A percentile compares a stretch with the other conserved stretches of the same genome.
Conservation (phyloP, 495 filamentous ascomycete species). For the Hypoxylon lienhwacheense region DNA sequence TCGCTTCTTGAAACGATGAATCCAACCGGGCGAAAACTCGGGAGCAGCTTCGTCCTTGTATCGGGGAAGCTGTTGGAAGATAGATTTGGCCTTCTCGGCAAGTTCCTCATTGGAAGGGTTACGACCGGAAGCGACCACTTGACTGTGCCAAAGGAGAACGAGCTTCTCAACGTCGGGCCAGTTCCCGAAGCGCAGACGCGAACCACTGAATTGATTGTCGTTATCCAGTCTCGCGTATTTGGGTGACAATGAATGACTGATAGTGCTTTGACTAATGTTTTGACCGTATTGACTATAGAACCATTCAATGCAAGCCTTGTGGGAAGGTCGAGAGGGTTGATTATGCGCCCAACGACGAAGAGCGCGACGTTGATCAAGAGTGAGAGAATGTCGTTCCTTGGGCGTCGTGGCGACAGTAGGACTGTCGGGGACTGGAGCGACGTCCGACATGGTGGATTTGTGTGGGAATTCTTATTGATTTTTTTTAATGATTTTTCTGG, state of each 20-base stretch:
- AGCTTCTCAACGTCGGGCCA: constrained; percentile 60
- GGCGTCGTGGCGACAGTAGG: constrained; percentile 26
- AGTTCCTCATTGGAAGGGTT: constrained; percentile 56
- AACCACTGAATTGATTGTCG: constrained; percentile 54
- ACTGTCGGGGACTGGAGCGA: constrained; percentile 30
- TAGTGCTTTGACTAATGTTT: constrained; percentile 56
- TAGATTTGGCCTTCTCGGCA: constrained; percentile 54
- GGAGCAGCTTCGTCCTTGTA: constrained; percentile 54
- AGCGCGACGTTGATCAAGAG: constrained; percentile 56
- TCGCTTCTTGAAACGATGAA: constrained; percentile 57
- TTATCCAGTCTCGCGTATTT: constrained; percentile 58
- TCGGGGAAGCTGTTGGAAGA: constrained; percentile 51
- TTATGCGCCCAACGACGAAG: constrained; percentile 55
- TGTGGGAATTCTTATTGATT: no score
- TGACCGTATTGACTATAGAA: constrained; percentile 54
- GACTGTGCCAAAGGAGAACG: constrained; percentile 54
- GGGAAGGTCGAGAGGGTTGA: constrained; percentile 51
- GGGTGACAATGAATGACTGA: constrained; percentile 54
- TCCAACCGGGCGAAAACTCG: constrained; percentile 59
- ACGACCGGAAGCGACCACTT: constrained; percentile 47
- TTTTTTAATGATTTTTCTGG: no score
- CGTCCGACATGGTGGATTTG: constrained; percentile 33
- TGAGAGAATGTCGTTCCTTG: constrained; percentile 54
- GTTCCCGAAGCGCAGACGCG: constrained; percentile 56
- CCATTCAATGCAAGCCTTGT: constrained; percentile 59